Base-by-base conservation (phyloP, 1,139 yeast genomes). In the Candida sanyaensis region DNA sequence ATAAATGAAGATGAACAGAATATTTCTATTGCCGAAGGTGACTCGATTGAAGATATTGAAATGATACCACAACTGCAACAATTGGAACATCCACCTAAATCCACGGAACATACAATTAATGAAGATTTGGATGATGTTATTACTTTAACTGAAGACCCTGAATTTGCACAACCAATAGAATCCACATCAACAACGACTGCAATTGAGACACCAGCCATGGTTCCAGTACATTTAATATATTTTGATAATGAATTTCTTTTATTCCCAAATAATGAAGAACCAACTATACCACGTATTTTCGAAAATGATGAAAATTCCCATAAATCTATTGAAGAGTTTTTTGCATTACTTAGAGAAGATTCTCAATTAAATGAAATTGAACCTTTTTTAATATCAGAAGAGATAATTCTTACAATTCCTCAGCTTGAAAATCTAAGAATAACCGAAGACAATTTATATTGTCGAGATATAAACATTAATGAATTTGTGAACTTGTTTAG, bases 361-460 rank as follows among this genome's bases (percentile, higher is more conserved):
- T 66, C 61, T 29, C 70, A 63, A 50, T 56, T 69, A 46, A 58
- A 58, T 24, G 71, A 65, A 26, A 55, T 65, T 27, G 41, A 37
- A 27, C 41, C 41, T 12, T 65, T 70, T 38, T 53, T 60, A 6
- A 56, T 57, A 4, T 59, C 61, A 10, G 66, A 68, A 38, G 80
- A 71, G 49, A 57, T 71, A 44, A 61, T 61, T 2, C 51, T 77
- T 23, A 56, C 54, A 8, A 57, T 75, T 13, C 68, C 69, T 0
- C 74, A 72, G 53, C 55, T 77, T 38, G 59, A 56, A 10, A 55
- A 59, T 26, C 55, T 75, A 24, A 50, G 55, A 4, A 62, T 78
- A 10, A 60, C 71, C 4, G 81, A 78, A 49, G 80, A 77, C 55
- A 71, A 69, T 48, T 54, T 69, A 1, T 68, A 69, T 51, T 59